Evolutionary conservation across 164 flowering plant genomes (phyloP), one percentile per base, ranked within the genome.

Genomic region (Sedum album): DNA sequence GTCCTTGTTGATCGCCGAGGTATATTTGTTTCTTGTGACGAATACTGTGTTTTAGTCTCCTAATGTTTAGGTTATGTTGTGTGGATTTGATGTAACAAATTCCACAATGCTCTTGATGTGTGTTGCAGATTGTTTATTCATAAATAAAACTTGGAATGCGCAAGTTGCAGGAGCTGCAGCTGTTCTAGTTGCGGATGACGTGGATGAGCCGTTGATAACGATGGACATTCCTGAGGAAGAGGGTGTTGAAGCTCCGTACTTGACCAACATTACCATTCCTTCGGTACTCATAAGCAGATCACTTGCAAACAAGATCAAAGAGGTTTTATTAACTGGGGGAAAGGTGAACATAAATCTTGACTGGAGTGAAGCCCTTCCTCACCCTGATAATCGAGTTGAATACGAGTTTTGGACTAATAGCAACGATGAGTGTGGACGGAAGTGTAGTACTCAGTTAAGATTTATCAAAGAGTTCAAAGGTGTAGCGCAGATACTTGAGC

Each of bases 1-100:
- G 62, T 88, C 44, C 97, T 95, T 69, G 48, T 44, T 44, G 48
- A 44, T 44, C 48, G 48, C 13, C 25, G 28, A 28, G 62, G 31
- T 28, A 26, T 2, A 7, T 44, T 1, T 15, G 5, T 1, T 28
- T 26, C 13, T 28, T 30, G 62, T 3, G 38, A 35, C 38, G 38
- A 35, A 35, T 35, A 35, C 5, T 7, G 38, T 35, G 38, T 35
- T 35, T 35, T n/a, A n/a, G n/a, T n/a, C n/a, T n/a, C n/a, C n/a
- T n/a, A n/a, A n/a, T n/a, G n/a, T n/a, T n/a, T n/a, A n/a, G n/a
- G n/a, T n/a, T n/a, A n/a, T n/a, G n/a, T n/a, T n/a, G n/a, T n/a
- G n/a, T n/a, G n/a, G n/a, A n/a, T n/a, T n/a, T n/a, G n/a, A n/a
- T n/a, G n/a, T n/a, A n/a, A n/a, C n/a, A n/a, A n/a, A n/a, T n/a